These are phyloP conservation scores for Annulohypoxylon bovei DNA, from an alignment of 495 filamentous ascomycete genomes.

Conservation along the genomic window DNA sequence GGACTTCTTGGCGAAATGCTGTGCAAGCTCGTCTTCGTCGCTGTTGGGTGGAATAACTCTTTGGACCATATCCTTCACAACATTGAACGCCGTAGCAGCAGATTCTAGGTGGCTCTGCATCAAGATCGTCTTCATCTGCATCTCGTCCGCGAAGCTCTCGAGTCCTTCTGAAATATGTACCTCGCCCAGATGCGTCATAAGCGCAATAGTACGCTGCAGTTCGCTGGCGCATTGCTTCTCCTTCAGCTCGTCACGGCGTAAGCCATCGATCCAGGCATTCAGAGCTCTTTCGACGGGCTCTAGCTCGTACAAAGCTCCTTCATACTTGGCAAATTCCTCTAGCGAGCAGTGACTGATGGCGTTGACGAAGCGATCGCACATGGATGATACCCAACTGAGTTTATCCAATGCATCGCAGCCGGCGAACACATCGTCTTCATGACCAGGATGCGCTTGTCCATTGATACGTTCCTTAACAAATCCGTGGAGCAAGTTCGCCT, in stretches of 20 bases:
- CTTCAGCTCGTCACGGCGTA: slow-evolving; percentile 88
- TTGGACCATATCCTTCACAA: slow-evolving; percentile 71
- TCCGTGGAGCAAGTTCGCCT: slow-evolving; percentile 79
- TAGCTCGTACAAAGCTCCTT: slow-evolving; percentile 83
- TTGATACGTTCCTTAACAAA: slow-evolving; percentile 82
- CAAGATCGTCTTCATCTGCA: slow-evolving; percentile 74
- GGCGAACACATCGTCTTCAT: slow-evolving; percentile 78
- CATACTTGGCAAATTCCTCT: slow-evolving; percentile 78
- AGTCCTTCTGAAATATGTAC: slow-evolving; percentile 77
- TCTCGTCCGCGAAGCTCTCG: slow-evolving; percentile 80
- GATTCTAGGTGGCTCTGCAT: slow-evolving; percentile 87
- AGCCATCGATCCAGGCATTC: slow-evolving; percentile 85
- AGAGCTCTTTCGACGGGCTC: slow-evolving; percentile 92
- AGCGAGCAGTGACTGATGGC: slow-evolving; percentile 78
- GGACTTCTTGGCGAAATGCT: slow-evolving; percentile 73
- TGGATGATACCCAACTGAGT: slow-evolving; percentile 80
- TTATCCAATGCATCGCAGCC: slow-evolving; percentile 85
- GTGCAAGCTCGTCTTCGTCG: slow-evolving; percentile 70
- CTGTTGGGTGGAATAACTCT: slow-evolving; percentile 62
- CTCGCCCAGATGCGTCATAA: slow-evolving; percentile 86
- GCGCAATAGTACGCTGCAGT: slow-evolving; percentile 81
- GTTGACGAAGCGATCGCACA: slow-evolving; percentile 85
- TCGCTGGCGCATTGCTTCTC: slow-evolving; percentile 81
- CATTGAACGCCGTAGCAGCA: slow-evolving; percentile 71
- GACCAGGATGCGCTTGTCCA: slow-evolving; percentile 60